Conservation (phyloP, 768 basidiomycete species). For the Naganishia onofrii region DNA sequence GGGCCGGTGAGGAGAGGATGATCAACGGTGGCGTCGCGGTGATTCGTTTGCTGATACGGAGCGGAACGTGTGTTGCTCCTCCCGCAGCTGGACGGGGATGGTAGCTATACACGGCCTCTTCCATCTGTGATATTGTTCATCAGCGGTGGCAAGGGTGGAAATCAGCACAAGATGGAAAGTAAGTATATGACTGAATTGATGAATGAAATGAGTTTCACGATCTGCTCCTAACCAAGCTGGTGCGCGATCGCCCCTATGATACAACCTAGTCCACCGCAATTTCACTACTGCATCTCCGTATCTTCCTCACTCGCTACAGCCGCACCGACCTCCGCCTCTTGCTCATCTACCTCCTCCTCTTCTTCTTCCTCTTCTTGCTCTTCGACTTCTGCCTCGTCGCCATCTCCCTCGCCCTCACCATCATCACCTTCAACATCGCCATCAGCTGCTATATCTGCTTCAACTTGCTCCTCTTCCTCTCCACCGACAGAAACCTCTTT, state of each 20-base stretch:
- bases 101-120: not conserved
- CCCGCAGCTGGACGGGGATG: not conserved
- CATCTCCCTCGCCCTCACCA: conserved; percentile 2
- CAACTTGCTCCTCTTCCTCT: conserved; percentile 11
- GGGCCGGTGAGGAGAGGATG: not conserved
- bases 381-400: conserved; percentile 13
- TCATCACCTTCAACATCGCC: not conserved
- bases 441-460: not conserved
- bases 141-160: not conserved
- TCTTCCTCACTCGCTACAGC: not conserved
- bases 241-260: conserved; percentile 15
- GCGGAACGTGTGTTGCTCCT: not conserved
- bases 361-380: conserved; percentile 8
- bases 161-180: not conserved
- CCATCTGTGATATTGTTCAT: not conserved
- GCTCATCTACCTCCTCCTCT: not conserved
- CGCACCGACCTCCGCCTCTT: conserved; percentile 1
- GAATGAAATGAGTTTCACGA: not conserved
- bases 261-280: not conserved
- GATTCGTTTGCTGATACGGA: conserved; percentile 16
- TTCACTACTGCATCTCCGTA: conserved; percentile 5
- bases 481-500: not conserved
- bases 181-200: not conserved
- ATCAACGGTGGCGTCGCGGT: conserved; percentile 4
- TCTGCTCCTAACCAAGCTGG: not conserved